Base-by-base conservation (phyloP, 2,329 filamentous ascomycete genomes). In the Cladosporium sp. region DNA sequence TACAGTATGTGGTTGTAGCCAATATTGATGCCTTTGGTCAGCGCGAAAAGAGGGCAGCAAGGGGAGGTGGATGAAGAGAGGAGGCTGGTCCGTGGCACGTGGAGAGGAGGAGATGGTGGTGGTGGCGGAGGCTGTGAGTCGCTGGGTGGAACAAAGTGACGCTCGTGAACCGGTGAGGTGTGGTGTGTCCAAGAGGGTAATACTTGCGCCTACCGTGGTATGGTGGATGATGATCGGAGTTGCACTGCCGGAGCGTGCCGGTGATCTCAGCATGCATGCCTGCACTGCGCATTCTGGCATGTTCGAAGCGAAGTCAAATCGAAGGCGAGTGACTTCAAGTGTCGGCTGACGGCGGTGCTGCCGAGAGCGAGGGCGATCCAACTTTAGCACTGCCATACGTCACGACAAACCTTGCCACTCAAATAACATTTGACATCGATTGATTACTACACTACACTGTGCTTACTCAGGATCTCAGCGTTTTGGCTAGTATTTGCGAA, bases 281-380 rank as follows among this genome's bases (percentile, higher is more conserved):
- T 32, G 41, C 59, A 51, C 30, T 47, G 41, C 41, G n/a, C n/a
- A 47, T 47, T 55, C 52, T 55, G 52, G 28, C 52, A 55, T 55
- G 26, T 47, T 59, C 36, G 57, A 21, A 28, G 57, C 38, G 28
- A 61, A 61, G 59, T 30, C 59, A 61, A 61, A 61, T n/a, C 52
- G 15, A 32, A 47, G 36, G n/a, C 57, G 57, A 59, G 57, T 59
- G 57, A 59, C 34, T 59, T 34, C 18, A 15, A 8, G 24, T 4
- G 34, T 24, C 21, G 21, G 34, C 41, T 59, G 36, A 59, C 57
- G 36, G 30, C 24, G 15, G 30, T 18, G 51, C 14, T 10, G 15
- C 52, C 26, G 15, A 30, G 28, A 26, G 49, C 47, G 11, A 44
- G 15, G 38, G 38, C 38, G 51, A 21, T 55, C 32, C 18, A 47